A percentile compares a stretch with the other conserved stretches of the same genome.
Evolutionary conservation across 2,329 filamentous ascomycete species (phyloP).

Genomic region (Aureobasidium uvarum): DNA sequence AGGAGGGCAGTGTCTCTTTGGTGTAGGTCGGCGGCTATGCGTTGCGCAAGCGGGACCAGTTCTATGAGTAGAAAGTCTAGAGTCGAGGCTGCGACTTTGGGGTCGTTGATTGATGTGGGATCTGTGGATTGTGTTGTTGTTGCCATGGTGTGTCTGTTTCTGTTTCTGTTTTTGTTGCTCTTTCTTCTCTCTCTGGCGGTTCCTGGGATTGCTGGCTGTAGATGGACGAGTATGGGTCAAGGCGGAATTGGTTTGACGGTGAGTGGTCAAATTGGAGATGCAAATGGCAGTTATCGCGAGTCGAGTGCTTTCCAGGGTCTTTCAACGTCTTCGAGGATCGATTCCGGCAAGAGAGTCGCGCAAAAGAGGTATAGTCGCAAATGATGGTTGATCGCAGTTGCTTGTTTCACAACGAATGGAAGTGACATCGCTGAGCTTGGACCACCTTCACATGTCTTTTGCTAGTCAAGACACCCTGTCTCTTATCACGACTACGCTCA

Average conservation of each 20-base stretch:
- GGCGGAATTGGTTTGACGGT: neutral
- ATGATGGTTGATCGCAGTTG: neutral
- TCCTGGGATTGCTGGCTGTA: neutral
- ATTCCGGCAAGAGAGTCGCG: neutral
- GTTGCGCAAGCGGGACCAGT: slow-evolving; percentile 89
- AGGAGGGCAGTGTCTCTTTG: slow-evolving; percentile 47
- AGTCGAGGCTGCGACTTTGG: slow-evolving; percentile 68
- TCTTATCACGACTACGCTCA: too few species aligned
- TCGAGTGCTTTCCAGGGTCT: neutral
- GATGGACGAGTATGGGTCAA: neutral
- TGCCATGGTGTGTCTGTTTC: neutral
- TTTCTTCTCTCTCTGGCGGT: neutral
- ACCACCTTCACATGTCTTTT: neutral
- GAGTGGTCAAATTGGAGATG: too few species aligned
- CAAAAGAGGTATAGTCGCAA: neutral
- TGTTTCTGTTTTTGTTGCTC: neutral
- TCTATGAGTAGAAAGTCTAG: slow-evolving; percentile 96
- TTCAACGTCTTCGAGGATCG: neutral
- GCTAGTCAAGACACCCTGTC: neutral
- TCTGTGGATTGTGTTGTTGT: slow-evolving; percentile 1
- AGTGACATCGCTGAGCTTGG: slow-evolving; percentile 1
- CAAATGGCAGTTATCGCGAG: too few species aligned
- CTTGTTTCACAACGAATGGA: neutral
- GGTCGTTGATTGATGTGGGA: slow-evolving; percentile 26
- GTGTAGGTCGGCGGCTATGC: slow-evolving; percentile 73